phyloP scores from a whole-genome alignment of 768 basidiomycete genomes.

The Phlebiopsis flavidoalba region DNA sequence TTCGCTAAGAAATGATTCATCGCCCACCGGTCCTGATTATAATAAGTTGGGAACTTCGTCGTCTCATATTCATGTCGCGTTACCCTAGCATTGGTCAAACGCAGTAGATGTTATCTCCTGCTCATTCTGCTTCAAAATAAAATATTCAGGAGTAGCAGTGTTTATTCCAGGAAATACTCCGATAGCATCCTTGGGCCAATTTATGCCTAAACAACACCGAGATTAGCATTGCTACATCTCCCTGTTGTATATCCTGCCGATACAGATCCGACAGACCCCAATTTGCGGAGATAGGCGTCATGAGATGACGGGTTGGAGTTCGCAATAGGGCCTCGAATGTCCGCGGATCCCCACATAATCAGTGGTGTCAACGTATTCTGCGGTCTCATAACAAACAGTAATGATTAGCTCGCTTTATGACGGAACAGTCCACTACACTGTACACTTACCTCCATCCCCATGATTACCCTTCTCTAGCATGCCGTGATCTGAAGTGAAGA shows the following conservation, averaged over 20 bases:
- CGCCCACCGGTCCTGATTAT: no score
- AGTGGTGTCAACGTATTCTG: constrained; percentile 85
- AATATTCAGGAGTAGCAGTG: constrained; percentile 51
- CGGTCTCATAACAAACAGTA: constrained; percentile 53
- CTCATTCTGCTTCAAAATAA: constrained; percentile 43
- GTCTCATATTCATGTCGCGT: not conserved
- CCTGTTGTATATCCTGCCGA: constrained; percentile 77
- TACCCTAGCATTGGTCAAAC: constrained; percentile 67
- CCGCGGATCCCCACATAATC: constrained; percentile 77
- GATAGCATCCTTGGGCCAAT: constrained; percentile 80
- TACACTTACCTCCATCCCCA: constrained; percentile 67
- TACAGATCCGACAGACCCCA: constrained; percentile 58
- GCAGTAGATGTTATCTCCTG: constrained; percentile 43
- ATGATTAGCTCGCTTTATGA: not conserved
- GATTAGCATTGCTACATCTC: constrained; percentile 78
- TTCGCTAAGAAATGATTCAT: no score
- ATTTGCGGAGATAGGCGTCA: constrained; percentile 59
- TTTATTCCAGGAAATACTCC: constrained; percentile 78
- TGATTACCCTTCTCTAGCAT: constrained; percentile 89
- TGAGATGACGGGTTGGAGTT: constrained; percentile 52
- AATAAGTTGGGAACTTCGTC: no score
- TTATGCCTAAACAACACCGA: constrained; percentile 63
- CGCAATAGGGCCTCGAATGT: constrained; percentile 61
- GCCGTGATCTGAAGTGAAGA: constrained; percentile 88
- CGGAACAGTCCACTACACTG: constrained; percentile 1